Evolutionary conservation across 1,284 basidiomycete species (phyloP).

Genomic region (Violaceomyces palustris): DNA sequence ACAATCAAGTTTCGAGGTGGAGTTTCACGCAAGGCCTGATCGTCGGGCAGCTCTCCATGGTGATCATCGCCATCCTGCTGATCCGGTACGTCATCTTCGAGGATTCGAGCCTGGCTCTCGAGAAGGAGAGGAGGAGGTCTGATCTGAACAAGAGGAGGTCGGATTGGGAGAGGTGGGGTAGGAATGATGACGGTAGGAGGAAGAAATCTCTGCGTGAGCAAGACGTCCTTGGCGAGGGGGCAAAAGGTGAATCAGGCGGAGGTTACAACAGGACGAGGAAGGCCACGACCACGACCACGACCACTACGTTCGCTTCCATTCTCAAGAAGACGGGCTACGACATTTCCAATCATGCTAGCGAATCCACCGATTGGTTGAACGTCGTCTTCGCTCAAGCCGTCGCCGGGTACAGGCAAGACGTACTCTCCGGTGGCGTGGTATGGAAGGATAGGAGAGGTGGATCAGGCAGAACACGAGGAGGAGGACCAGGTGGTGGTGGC

Average conservation of each 20-base stretch:
- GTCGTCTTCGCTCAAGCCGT: slow-evolving; percentile 59
- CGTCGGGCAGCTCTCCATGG: slow-evolving; percentile 57
- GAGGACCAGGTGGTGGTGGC: no score
- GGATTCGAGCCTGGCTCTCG: slow-evolving; percentile 39
- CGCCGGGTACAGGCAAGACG: slow-evolving; percentile 52
- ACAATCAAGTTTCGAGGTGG: slow-evolving; percentile 22
- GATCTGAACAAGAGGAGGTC: no score
- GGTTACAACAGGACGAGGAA: no score
- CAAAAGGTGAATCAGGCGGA: no score
- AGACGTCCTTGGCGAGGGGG: no score
- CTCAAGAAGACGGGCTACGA: slow-evolving; percentile 58
- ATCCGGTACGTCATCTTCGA: slow-evolving; percentile 61
- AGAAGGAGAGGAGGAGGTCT: slow-evolving; percentile 35
- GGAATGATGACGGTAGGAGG: no score
- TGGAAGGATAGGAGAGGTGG: slow-evolving; percentile 33
- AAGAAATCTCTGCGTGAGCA: no score
- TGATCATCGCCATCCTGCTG: slow-evolving; percentile 22
- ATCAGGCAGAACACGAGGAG: background rate
- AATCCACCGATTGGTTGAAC: slow-evolving; percentile 60
- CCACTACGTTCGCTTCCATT: slow-evolving; percentile 34
- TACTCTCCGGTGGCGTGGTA: slow-evolving; percentile 54
- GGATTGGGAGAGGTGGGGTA: background rate
- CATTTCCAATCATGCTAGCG: slow-evolving; percentile 57
- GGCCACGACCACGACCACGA: no score
- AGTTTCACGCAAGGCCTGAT: slow-evolving; percentile 60